Percentiles rank a stretch among this genome's conserved stretches.
These are phyloP conservation scores for Linnemannia hyalina DNA, from an alignment of 192 early-diverging fungal genomes.

Conservation along the genomic window DNA sequence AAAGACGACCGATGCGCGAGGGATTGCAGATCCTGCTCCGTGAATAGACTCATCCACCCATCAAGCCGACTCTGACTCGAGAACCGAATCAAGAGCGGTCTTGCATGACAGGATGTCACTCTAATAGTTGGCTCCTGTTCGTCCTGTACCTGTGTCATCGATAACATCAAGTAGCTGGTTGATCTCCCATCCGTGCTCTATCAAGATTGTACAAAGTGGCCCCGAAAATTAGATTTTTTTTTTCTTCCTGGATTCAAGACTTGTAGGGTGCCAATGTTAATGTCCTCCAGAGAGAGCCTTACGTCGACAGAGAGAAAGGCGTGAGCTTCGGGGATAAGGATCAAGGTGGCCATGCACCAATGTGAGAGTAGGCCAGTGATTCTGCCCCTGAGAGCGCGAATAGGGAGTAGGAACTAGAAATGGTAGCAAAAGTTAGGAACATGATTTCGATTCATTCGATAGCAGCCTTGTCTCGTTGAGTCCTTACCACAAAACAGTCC, in stretches of 20 bases:
- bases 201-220: no score
- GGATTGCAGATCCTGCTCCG: conserved; percentile 17
- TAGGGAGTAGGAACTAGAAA: conserved; percentile 26
- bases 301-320: conserved; percentile 40
- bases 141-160: conserved; percentile 26
- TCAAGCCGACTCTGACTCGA: conserved; percentile 19
- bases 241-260: neutral
- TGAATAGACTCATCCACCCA: conserved; percentile 37
- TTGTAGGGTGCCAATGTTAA: no score
- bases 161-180: conserved; percentile 35
- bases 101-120: conserved; percentile 10
- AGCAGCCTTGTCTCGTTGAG: neutral
- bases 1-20: neutral
- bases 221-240: neutral
- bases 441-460: neutral
- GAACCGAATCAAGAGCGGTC: conserved; percentile 25
- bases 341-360: conserved; percentile 37
- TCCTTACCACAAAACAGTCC: conserved; percentile 28
- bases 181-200: conserved; percentile 24
- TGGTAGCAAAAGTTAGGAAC: neutral
- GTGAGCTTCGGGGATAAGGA: conserved; percentile 39
- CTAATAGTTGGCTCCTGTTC: conserved; percentile 6
- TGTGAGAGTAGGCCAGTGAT: conserved; percentile 14
- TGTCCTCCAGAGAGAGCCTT: neutral
- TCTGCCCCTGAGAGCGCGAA: conserved; percentile 1